Evolutionary conservation across 106 monocot genomes (phyloP).

Genomic region (Xerophyta viscosa): DNA sequence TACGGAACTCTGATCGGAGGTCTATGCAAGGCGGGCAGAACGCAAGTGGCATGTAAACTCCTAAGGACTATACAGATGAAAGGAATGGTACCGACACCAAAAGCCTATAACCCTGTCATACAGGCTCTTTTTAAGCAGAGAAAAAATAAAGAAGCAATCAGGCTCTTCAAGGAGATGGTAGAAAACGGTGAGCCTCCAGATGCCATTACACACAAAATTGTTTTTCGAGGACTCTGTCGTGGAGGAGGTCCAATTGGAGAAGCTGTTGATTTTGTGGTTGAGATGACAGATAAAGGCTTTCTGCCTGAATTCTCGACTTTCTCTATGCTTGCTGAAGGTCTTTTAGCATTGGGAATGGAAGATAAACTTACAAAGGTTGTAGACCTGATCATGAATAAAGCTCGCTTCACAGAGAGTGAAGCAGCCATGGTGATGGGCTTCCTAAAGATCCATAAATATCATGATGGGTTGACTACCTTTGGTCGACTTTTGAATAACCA

Average conservation of each 20-base stretch:
- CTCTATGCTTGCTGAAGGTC: conserved; percentile 77
- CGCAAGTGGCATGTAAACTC: conserved; percentile 51
- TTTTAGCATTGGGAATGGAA: conserved; percentile 74
- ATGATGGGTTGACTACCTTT: conserved; percentile 61
- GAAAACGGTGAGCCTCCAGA: conserved; percentile 61
- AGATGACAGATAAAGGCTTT: conserved; percentile 63
- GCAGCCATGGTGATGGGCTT: conserved; percentile 61
- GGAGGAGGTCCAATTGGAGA: conserved; percentile 83
- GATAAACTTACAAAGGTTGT: conserved; percentile 42
- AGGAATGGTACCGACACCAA: conserved; percentile 69
- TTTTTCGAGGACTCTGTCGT: conserved; percentile 67
- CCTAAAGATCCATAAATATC: conserved; percentile 60
- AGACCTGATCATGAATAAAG: conserved; percentile 61
- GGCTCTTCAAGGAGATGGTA: conserved; percentile 86
- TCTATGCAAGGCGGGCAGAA: conserved; percentile 52
- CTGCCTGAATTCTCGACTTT: conserved; percentile 68
- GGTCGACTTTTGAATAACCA: conserved; percentile 28
- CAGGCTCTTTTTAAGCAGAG: conserved; percentile 78
- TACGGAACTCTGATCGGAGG: conserved; percentile 57
- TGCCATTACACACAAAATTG: conserved; percentile 74
- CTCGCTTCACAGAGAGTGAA: conserved; percentile 36
- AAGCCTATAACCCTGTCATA: conserved; percentile 87
- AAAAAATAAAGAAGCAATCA: conserved; percentile 59
- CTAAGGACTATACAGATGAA: conserved; percentile 67
- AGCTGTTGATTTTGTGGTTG: conserved; percentile 78